Evolutionary conservation across 495 filamentous ascomycete genomes (phyloP).

Genomic region (Neurospora sp.): DNA sequence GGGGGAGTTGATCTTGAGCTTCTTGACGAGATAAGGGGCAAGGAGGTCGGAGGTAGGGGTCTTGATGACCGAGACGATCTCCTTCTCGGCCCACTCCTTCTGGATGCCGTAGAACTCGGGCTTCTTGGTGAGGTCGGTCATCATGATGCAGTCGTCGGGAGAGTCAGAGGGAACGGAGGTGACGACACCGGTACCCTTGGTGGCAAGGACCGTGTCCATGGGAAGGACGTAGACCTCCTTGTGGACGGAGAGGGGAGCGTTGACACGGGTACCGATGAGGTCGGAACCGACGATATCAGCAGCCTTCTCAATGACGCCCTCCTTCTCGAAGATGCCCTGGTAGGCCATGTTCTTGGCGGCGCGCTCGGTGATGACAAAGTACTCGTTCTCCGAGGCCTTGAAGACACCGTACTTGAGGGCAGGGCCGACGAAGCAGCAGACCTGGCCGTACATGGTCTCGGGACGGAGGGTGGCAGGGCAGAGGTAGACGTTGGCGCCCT

Average conservation of each 20-base stretch:
- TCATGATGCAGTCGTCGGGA: constrained; percentile 88
- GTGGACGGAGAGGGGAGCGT: constrained; percentile 86
- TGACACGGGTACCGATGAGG: constrained; percentile 73
- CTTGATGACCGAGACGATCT: constrained; percentile 79
- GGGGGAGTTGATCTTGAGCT: constrained; percentile 91
- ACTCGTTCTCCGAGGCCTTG: constrained; percentile 74
- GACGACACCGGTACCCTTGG: constrained; percentile 94
- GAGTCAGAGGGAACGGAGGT: constrained; percentile 92
- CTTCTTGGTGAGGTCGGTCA: constrained; percentile 85
- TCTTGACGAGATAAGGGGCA: constrained; percentile 74
- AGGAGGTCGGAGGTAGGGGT: constrained; percentile 83
- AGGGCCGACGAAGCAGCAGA: constrained; percentile 89
- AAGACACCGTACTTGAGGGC: constrained; percentile 66
- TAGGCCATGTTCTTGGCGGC: constrained; percentile 94
- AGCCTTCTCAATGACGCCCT: constrained; percentile 65
- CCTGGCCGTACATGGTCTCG: constrained; percentile 98
- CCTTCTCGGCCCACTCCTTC: constrained; percentile 90
- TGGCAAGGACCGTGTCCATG: constrained; percentile 85
- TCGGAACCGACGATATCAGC: constrained; percentile 64
- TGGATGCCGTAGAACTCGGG: constrained; percentile 94
- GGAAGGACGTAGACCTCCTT: constrained; percentile 77
- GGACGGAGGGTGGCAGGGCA: constrained; percentile 86
- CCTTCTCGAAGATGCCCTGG: constrained; percentile 72
- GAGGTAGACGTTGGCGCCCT: constrained; percentile 74
- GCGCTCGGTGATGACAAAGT: constrained; percentile 74